Evolutionary conservation across 225 moss, liverwort and hornwort genomes (phyloP), one percentile per base, ranked within the genome.

Genomic region (Climacium dendroides): DNA sequence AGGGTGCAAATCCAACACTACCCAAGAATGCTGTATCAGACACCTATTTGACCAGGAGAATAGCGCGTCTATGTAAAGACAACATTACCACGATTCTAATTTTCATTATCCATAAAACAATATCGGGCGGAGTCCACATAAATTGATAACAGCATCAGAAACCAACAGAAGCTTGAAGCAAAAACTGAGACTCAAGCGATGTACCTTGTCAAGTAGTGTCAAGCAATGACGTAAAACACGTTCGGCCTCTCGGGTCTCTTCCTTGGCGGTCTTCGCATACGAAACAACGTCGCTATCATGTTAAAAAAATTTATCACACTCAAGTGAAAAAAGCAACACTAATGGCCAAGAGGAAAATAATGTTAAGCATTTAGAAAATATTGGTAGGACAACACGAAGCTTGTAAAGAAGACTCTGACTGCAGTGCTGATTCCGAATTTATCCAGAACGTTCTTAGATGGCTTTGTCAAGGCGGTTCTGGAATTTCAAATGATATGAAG

Each of bases 181-280:
- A 34, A 73, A 74, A 79, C 26, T 80, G 80, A 77, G 52, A 39
- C 13, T 77, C 66, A 83, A 67, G 65, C 66, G 50, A 69, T 35
- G 71, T 89, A 97, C 97, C 95, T 96, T 94, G 87, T 97, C 94
- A 35, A 97, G 90, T 70, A 95, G 86, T 70, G 90, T 87, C 91
- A 96, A 90, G 86, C 97, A 97, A 75, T 92, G 94, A 52, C 92
- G 93, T 74, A 88, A 67, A 60, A 84, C 78, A 69, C 88, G 88
- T 50, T 88, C 88, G 14, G 96, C 97, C 89, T 95, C 96, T 83
- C 69, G 90, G 58, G 86, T 92, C 48, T 88, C 86, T 70, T 89
- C 88, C 59, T 52, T 52, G 66, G 78, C 41, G 52, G 39, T 52
- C 97, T 97, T 90, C 64, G 83, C 52, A 91, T 58, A 71, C n/a